These are phyloP conservation scores for Lepidium aucheri DNA, from an alignment of 345 rosid species.

Conservation along the genomic window DNA sequence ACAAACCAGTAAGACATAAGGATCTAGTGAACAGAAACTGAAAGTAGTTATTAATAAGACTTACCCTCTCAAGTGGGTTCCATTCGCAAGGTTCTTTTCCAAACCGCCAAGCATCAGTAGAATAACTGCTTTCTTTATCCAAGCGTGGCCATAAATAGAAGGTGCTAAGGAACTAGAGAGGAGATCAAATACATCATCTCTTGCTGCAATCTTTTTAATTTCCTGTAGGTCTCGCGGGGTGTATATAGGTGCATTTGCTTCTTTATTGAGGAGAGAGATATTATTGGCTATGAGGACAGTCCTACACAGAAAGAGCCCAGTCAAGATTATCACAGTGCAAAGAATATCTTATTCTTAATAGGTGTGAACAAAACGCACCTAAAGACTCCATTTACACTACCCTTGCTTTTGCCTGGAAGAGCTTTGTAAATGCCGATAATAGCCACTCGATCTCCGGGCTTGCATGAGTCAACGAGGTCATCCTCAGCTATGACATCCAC, in stretches of 20 bases:
- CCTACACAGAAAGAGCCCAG: constrained; percentile 36
- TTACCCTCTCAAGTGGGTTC: constrained; percentile 97
- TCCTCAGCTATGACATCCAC: constrained; percentile 96
- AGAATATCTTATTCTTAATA: not conserved
- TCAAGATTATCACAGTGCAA: constrained; percentile 3
- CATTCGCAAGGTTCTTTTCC: constrained; percentile 90
- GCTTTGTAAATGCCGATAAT: constrained; percentile 91
- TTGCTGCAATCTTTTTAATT: constrained; percentile 79
- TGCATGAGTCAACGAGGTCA: constrained; percentile 93
- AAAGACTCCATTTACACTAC: constrained; percentile 94
- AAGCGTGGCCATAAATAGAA: constrained; percentile 87
- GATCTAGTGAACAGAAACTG: not conserved
- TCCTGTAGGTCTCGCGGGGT: constrained; percentile 67
- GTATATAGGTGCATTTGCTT: constrained; percentile 92
- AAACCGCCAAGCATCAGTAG: constrained; percentile 92
- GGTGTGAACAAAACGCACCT: constrained; percentile 37
- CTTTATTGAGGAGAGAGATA: constrained; percentile 86
- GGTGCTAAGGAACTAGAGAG: constrained; percentile 93
- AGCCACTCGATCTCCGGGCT: constrained; percentile 98
- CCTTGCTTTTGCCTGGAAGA: constrained; percentile 90
- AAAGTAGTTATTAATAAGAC: not conserved
- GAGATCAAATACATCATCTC: constrained; percentile 82
- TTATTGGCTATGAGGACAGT: constrained; percentile 89
- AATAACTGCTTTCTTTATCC: constrained; percentile 97
- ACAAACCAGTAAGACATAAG: not conserved